phyloP scores from a whole-genome alignment of 164 flowering plant genomes.

The Piper longum region DNA sequence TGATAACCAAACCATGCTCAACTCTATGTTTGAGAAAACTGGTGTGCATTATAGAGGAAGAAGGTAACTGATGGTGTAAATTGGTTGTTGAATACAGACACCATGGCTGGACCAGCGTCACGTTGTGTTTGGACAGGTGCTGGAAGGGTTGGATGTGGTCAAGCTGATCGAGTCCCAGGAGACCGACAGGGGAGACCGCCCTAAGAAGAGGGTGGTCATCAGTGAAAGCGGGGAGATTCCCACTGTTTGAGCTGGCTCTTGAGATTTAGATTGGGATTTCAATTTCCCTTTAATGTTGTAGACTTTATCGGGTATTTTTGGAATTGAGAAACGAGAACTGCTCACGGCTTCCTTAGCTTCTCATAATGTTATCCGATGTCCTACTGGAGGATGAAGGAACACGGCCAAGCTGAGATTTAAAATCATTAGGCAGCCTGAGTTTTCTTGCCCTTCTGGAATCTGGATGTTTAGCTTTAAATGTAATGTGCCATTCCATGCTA shows the following conservation, averaged over 20 bases:
- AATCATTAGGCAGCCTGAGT: neutral
- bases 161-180: slow-evolving; percentile 75
- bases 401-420: neutral
- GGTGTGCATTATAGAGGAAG: no score
- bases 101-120: slow-evolving; percentile 95
- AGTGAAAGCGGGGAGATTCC: slow-evolving; percentile 93
- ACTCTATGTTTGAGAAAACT: no score
- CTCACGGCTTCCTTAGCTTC: neutral
- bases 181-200: slow-evolving; percentile 93
- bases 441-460: neutral
- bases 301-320: neutral
- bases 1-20: no score
- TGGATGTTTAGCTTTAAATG: neutral
- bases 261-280: neutral
- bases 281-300: neutral
- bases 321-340: neutral
- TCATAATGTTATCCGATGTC: no score
- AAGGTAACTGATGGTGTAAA: neutral
- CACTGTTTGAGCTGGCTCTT: slow-evolving; percentile 15
- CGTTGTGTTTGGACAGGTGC: slow-evolving; percentile 90
- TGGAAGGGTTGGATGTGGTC: slow-evolving; percentile 90
- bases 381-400: neutral
- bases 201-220: slow-evolving; percentile 55
- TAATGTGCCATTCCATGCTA: no score
- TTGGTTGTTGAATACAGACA: slow-evolving; percentile 38